A percentile compares a stretch with the other conserved stretches of the same genome.
Conservation (phyloP, 306 rosid genomes). For the Cucumis cinereus region DNA sequence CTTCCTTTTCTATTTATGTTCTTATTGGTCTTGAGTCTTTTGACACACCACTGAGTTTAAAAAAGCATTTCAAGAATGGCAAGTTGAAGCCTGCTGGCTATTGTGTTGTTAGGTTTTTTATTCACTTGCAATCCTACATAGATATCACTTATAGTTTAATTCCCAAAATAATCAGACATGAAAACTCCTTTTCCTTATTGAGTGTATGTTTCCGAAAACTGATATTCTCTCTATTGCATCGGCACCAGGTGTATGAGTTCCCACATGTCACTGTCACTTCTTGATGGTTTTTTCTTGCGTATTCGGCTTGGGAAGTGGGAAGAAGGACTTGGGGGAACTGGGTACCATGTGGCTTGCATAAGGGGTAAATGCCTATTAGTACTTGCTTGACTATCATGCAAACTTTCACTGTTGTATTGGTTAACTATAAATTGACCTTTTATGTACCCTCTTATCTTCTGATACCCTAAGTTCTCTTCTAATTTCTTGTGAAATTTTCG, state of each 20-base stretch:
- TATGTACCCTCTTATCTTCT: neutral
- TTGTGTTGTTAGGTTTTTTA: neutral
- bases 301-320: constrained; percentile 84
- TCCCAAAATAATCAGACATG: too few species aligned
- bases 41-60: neutral
- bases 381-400: neutral
- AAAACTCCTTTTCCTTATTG: neutral
- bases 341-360: constrained; percentile 76
- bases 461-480: neutral
- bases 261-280: constrained; percentile 29
- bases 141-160: neutral
- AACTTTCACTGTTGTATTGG: neutral
- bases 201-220: neutral
- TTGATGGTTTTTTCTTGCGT: constrained; percentile 79
- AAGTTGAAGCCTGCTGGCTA: constrained; percentile 1
- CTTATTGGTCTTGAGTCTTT: neutral
- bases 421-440: neutral
- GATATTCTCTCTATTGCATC: constrained; percentile 2
- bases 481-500: neutral
- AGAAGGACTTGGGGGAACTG: constrained; percentile 68
- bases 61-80: neutral
- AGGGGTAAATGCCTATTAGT: constrained; percentile 35
- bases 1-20: neutral
- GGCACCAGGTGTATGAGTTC: constrained; percentile 57
- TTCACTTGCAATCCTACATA: neutral